These are phyloP conservation scores for Solanum chiquidenum DNA, from an alignment of 257 asterid species.

Conservation along the genomic window DNA sequence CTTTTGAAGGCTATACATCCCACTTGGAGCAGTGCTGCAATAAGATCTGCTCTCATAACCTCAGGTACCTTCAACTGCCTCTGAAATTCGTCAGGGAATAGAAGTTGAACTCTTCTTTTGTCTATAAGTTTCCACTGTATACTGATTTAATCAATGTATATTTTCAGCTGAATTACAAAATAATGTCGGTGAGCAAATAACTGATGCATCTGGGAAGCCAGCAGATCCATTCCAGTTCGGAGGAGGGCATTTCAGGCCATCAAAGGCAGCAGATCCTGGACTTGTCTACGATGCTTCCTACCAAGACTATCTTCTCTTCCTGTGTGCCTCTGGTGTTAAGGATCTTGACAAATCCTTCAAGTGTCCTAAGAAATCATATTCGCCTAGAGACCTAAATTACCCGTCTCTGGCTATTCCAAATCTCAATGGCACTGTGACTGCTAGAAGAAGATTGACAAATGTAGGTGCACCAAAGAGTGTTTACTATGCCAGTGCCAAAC, in stretches of 20 bases:
- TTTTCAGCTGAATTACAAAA: conserved; percentile 52
- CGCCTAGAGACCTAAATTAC: conserved; percentile 44
- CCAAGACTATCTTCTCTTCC: conserved; percentile 56
- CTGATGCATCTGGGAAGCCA: conserved; percentile 47
- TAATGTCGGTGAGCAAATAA: conserved; percentile 37
- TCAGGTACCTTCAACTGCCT: conserved; percentile 31
- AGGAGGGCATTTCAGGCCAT: conserved; percentile 75
- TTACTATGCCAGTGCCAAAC: conserved; percentile 41
- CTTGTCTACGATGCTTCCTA: conserved; percentile 78
- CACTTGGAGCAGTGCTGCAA: conserved; percentile 90
- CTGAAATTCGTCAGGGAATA: neutral
- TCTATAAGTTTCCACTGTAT: neutral
- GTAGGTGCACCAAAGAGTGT: conserved; percentile 47
- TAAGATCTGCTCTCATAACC: conserved; percentile 80
- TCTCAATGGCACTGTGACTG: conserved; percentile 31
- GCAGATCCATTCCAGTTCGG: conserved; percentile 88
- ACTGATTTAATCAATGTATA: neutral
- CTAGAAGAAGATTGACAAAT: conserved; percentile 57
- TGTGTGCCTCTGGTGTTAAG: conserved; percentile 32
- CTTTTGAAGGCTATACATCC: conserved; percentile 86
- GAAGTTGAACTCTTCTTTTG: neutral
- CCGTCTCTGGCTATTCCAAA: conserved; percentile 67
- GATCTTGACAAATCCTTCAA: conserved; percentile 26
- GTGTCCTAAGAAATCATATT: conserved; percentile 37
- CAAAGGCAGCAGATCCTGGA: conserved; percentile 88